Evolutionary conservation across 208 protist genomes (phyloP), one percentile per base, ranked within the genome.

Genomic region (Crithidia fasciculata): DNA sequence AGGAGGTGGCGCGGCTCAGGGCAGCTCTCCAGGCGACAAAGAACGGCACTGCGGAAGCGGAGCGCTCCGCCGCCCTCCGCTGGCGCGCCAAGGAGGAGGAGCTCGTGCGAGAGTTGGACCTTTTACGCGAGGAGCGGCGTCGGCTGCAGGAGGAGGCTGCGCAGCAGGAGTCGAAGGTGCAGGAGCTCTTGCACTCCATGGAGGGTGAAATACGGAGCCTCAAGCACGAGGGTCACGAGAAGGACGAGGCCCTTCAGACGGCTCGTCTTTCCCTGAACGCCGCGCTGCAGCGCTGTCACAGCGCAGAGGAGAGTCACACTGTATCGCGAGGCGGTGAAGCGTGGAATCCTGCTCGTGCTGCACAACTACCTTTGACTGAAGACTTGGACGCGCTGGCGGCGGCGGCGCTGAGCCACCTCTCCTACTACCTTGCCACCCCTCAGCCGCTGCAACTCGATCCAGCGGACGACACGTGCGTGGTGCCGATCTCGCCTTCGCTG

Each of bases 71-170:
- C 0, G 75, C 70, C 10, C 60, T 63, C 56, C 72, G 80, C 13
- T 90, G 81, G 84, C 70, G 66, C 4, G 73, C 68, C 8, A 87
- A 91, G 60, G 87, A 92, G 62, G 86, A 85, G 41, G 87, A 92
- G 53, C 76, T 92, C 6, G 80, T 89, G 18, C 47, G 69, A 12
- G 85, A 94, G 69, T 57, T 94, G 18, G 83, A 90, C 53, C 76
- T 82, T 0, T 59, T 94, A 47, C 84, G 89, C 0, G 83, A 85
- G 53, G 85, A 94, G 69, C 76, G 85, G 3, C 74, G 76, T 0
- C 66, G 64, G 19, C 7, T 86, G 8, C 56, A 64, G 16, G 65
- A 70, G 10, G 84, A 90, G 16, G 28, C 74, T 13, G 49, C 52
- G 12, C 40, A n/a, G 0, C 68, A 76, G 36, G 81, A 88, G 13